Evolutionary conservation across 495 filamentous ascomycete genomes (phyloP).

Genomic region (Talaromyces thailandensis): DNA sequence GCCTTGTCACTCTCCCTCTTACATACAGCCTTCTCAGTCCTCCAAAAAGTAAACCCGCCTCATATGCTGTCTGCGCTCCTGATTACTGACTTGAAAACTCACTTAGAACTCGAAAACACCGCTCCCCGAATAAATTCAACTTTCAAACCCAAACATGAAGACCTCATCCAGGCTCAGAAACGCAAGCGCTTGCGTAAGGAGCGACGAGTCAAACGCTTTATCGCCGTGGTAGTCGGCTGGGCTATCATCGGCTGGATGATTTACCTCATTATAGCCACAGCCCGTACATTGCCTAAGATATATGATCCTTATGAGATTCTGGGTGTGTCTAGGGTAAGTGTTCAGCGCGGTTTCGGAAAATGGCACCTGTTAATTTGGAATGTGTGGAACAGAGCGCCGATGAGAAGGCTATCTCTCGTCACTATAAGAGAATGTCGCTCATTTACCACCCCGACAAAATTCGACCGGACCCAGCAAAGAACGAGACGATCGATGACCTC

Average conservation of each 20-base stretch:
- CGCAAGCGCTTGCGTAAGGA: conserved; percentile 85
- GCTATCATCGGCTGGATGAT: conserved; percentile 82
- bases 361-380: background rate
- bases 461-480: conserved; percentile 68
- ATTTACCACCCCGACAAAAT: conserved; percentile 91
- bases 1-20: conserved; percentile 81
- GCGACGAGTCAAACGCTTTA: conserved; percentile 75
- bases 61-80: background rate
- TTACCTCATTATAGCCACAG: conserved; percentile 78
- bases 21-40: conserved; percentile 78
- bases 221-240: conserved; percentile 70
- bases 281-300: conserved; percentile 62
- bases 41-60: conserved; percentile 54
- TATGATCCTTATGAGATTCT: conserved; percentile 97
- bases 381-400: conserved; percentile 50
- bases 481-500: conserved; percentile 77
- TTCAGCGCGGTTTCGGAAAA: background rate
- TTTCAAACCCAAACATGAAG: conserved; percentile 73
- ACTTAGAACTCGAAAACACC: conserved; percentile 53
- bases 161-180: conserved; percentile 76
- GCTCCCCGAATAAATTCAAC: conserved; percentile 61
- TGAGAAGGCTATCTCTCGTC: conserved; percentile 83
- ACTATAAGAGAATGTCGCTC: conserved; percentile 77
- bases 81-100: conserved; percentile 7
- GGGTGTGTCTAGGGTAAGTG: conserved; percentile 67